Conservation (phyloP, 2,329 filamentous ascomycete genomes). For the Aspergillus fijiensis region DNA sequence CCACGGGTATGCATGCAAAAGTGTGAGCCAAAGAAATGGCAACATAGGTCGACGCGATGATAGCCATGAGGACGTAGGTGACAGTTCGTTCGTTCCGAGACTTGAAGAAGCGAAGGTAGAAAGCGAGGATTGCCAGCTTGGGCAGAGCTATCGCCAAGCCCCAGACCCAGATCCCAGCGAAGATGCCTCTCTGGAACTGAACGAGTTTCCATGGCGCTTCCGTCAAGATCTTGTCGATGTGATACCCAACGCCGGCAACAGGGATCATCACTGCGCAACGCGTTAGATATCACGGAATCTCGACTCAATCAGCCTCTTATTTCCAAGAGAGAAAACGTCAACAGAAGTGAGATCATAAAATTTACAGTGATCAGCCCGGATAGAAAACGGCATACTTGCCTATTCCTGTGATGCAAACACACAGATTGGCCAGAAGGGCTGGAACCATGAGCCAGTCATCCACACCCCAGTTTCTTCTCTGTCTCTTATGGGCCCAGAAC, state of each 20-base stretch:
- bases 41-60: not conserved
- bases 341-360: not conserved
- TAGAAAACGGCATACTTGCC: not conserved
- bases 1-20: not conserved
- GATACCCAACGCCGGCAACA: not conserved
- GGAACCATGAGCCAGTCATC: not conserved
- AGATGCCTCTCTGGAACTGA: not conserved
- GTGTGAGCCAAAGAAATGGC: not conserved
- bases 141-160: not conserved
- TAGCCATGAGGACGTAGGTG: not conserved
- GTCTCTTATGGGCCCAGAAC: not conserved
- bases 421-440: not conserved
- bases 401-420: not conserved
- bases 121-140: not conserved
- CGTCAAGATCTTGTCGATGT: not conserved
- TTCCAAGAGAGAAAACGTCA: not conserved
- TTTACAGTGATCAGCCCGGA: not conserved
- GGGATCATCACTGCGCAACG: not conserved
- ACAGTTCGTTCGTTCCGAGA: not conserved
- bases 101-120: not conserved
- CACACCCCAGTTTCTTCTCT: not conserved
- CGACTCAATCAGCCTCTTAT: not conserved
- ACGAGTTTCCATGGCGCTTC: not conserved
- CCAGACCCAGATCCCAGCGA: not conserved
- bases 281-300: not conserved